Evolutionary conservation across 345 rosid genomes (phyloP), one percentile per base, ranked within the genome.

Genomic region (Anastatica hierochuntica): DNA sequence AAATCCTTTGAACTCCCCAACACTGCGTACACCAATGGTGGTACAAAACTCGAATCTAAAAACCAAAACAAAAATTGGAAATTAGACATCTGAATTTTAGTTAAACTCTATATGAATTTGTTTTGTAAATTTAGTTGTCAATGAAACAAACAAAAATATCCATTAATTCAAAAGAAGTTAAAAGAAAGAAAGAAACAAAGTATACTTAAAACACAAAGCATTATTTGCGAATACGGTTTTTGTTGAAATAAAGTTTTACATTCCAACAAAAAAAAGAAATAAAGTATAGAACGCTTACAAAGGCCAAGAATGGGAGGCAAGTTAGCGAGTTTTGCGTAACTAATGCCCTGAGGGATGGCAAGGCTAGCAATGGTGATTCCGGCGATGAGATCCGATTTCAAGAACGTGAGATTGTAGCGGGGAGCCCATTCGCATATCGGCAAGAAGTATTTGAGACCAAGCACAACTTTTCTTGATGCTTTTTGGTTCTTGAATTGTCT

Each of bases 301-400:
- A 88, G 78, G 68, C 99, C 99, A 54, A 94, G 77, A 30, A 94
- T 80, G 3, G 99, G 85, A 6, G 99, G 99, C 56, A 92, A 76
- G 78, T 75, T 83, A 29, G 95, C 99, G 8, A 92, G 70, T 19
- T 64, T 79, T 14, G 99, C 97, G 23, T 92, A 92, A 69, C 99
- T 92, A 4, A 92, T 92, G 53, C 99, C 99, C 58, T 92, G 99
- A 43, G 99, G 97, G 20, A 92, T 82, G 2, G 97, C 99, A 6
- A 92, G 94, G 52, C 97, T 88, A 48, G 97, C 97, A 8, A 92
- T 81, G 42, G 99, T 92, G 66, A 92, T 77, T 12, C 99, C 99
- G 7, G 99, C 66, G 0, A 92, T 39, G 49, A 92, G 70, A 56
- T 92, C 99, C n/a, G 94, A 74, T 58, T 85, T 88, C 56, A 92